A percentile compares a stretch with the other conserved stretches of the same genome.
These are phyloP conservation scores for Austroboletus eburneus DNA, from an alignment of 768 basidiomycete species.

Conservation along the genomic window DNA sequence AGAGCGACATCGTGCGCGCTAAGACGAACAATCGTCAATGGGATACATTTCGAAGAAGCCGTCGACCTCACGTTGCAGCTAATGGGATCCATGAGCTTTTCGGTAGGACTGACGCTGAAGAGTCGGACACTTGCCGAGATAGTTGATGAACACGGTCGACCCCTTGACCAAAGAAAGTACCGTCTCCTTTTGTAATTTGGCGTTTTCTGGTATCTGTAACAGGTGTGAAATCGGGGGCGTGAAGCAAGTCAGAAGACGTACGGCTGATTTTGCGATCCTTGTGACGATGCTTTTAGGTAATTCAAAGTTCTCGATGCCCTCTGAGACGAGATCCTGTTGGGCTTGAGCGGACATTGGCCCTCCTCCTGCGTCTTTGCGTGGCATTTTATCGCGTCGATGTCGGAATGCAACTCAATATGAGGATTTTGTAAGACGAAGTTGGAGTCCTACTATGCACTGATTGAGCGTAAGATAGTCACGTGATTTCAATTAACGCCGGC, in stretches of 20 bases:
- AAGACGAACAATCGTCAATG: conserved; percentile 4
- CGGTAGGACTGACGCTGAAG: not conserved
- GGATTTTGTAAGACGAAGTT: too few species aligned
- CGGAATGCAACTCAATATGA: not conserved
- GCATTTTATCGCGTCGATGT: conserved; percentile 42
- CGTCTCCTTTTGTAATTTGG: conserved; percentile 88
- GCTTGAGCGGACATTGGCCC: conserved; percentile 64
- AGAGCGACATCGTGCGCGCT: conserved; percentile 87
- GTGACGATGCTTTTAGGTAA: conserved; percentile 80
- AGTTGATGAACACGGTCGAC: conserved; percentile 94
- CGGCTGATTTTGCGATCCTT: conserved; percentile 81
- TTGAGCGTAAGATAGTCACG: too few species aligned
- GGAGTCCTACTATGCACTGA: too few species aligned
- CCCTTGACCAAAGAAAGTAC: conserved; percentile 80
- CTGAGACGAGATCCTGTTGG: conserved; percentile 75
- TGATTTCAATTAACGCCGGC: too few species aligned
- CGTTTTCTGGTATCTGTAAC: conserved; percentile 71
- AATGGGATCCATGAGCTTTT: conserved; percentile 2
- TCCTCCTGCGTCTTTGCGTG: conserved; percentile 58
- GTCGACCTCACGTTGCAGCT: conserved; percentile 45
- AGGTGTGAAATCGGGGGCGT: not conserved
- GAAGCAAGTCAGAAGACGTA: conserved; percentile 35
- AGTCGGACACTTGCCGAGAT: conserved; percentile 60
- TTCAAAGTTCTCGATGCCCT: conserved; percentile 87
- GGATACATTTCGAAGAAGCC: not conserved